Evolutionary conservation across 306 rosid genomes (phyloP), one percentile per base, ranked within the genome.

Genomic region (Casuarina cunninghamiana): DNA sequence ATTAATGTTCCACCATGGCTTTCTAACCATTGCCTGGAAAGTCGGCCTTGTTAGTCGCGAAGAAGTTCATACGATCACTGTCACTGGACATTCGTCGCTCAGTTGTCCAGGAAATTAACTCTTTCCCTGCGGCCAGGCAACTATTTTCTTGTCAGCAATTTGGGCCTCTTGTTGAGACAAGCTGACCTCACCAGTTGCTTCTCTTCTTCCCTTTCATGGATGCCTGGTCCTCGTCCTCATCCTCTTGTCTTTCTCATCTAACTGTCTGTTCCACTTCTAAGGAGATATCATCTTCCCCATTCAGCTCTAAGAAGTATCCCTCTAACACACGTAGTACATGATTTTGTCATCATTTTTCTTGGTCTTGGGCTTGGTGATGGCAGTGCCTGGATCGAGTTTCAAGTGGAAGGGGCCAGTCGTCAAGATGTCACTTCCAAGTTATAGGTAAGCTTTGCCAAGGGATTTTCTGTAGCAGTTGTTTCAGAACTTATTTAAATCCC

Each of bases 351-450:
- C 26, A 13, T 66, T 76, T 65, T 74, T 42, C 57, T 57, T 85
- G 76, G 78, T 77, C 37, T 21, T 65, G 41, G 35, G 73, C 83
- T 76, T 79, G 74, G 77, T 79, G 57, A 73, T 78, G 68, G 84
- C 90, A 87, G 97, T 84, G 75, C 87, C 93, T 70, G 51, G 81
- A 67, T 71, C 75, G 57, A 79, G 58, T 32, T 53, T 57, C 19
- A 70, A 74, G 53, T 89, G 97, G 97, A 88, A 81, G 89, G 97
- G 97, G 43, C 97, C 97, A 61, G 77, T 79, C 39, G 86, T 93
- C 82, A 91, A 73, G 81, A 79, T 95, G 86, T 86, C 96, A 21
- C 98, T 95, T 81, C 97, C 97, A 80, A 92, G 97, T 83, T 95
- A 86, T 78, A 94, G 98, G 98, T 87, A 83, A 86, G 83, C 15